Evolutionary conservation across 1,284 basidiomycete genomes (phyloP), one percentile per base, ranked within the genome.

Genomic region (Kwoniella shivajii): DNA sequence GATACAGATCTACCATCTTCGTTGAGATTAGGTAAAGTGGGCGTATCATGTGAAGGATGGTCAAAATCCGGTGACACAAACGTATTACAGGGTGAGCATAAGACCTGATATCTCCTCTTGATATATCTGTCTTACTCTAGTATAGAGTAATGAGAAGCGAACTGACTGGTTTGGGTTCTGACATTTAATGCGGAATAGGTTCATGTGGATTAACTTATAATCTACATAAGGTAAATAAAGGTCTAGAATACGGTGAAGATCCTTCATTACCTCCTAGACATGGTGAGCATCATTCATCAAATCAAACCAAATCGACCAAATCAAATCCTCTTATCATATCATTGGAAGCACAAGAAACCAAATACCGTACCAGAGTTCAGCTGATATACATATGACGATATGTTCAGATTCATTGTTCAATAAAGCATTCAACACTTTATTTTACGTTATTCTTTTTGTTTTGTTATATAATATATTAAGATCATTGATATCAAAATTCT

Each of bases 41-140:
- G 86, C 59, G 88, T 97, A 1, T 86, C 85, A 20, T 97, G 93
- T 68, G 93, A 97, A 79, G 92, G 93, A 10, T 97, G 87, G 86
- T 83, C 82, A 33, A 78, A 82, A 26, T 83, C 91, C 0, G 88
- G 89, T 0, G 92, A 97, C 76, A 82, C 84, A 0, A 85, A 87
- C 70, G 88, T 97, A 13, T 77, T 95, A 55, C 90, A 91, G 81
- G 90, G 90, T 89, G 51, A 44, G 81, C 50, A 48, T 24, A 36
- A 7, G n/a, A 7, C 16, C 16, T n/a, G 37, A 24, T 24, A 6
- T 10, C 31, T 48, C 14, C 27, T 14, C 34, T 13, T 50, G 11
- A 14, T 37, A 37, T 10, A n/a, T n/a, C 33, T 37, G n/a, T 27
- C 18, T 30, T 10, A 24, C 22, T 6, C 14, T 37, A 50, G 42